Base-by-base conservation (phyloP, 2,329 filamentous ascomycete species). In the Alternaria angustiovoidea region DNA sequence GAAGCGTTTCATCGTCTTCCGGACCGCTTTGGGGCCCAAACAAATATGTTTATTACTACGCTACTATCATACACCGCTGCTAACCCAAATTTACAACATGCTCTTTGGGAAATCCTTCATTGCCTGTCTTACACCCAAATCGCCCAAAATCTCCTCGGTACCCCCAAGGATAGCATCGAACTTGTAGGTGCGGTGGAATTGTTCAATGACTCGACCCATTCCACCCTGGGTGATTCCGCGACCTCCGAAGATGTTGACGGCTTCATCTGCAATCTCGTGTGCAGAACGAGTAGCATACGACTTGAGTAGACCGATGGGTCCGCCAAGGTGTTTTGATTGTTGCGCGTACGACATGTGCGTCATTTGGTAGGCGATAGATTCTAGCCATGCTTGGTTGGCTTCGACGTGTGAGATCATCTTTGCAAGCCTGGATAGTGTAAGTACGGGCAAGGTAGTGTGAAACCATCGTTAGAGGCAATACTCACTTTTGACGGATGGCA, bases 301-400 rank as follows among this genome's bases (percentile, higher is more conserved):
- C 81, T 96, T 96, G 59, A 96, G 85, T 22, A 96, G 84, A 8
- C 89, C 92, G 65, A 96, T 93, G 28, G 92, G 92, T 0, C 93
- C 93, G 54, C 90, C 91, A 1, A 96, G 86, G 69, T 90, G 85
- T 73, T 88, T 87, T 24, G 90, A 84, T 78, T 96, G 92, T 75
- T 94, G 81, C 54, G 86, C 84, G 79, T 96, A 95, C 34, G 86
- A 86, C 91, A 96, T 92, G 77, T 92, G 84, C 81, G 86, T 90
- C 92, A 96, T 96, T 76, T 96, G 92, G 82, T 93, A 92, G 20
- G 92, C 93, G 73, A 95, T 89, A 42, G 87, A 88, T 78, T 96
- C 92, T 49, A 95, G 86, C 91, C 91, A 96, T 20, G 92, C 87
- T 78, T 96, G 92, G 79, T 91, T 90, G n/a, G 91, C 85, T 78